These are phyloP conservation scores for Glonium stellatum DNA, from an alignment of 495 filamentous ascomycete species.

Conservation along the genomic window DNA sequence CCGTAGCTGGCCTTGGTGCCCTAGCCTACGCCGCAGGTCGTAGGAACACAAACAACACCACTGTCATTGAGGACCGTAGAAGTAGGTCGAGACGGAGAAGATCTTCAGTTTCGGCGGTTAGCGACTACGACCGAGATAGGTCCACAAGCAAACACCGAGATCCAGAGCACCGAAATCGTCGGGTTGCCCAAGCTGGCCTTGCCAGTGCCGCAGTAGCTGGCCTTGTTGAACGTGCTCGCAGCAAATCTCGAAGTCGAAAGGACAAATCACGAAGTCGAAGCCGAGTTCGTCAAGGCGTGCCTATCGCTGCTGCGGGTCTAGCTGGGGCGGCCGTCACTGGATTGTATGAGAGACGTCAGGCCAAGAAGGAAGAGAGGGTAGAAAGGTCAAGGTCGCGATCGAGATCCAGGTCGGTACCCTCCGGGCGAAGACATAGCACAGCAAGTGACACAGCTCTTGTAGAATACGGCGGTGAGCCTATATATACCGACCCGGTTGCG, in stretches of 20 bases:
- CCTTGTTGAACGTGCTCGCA: conserved; percentile 64
- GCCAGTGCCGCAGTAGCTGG: conserved; percentile 74
- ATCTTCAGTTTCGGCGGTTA: conserved; percentile 40
- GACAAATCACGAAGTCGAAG: conserved; percentile 53
- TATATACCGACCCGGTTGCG: conserved; percentile 28
- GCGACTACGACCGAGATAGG: conserved; percentile 25
- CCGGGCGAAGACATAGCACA: conserved; percentile 47
- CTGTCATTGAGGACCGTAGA: conserved; percentile 47
- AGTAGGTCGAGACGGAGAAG: conserved; percentile 63
- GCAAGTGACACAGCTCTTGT: conserved; percentile 66
- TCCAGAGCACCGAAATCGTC: conserved; percentile 57
- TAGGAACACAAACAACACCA: conserved; percentile 57
- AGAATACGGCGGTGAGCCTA: conserved; percentile 66
- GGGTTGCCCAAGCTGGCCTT: conserved; percentile 68
- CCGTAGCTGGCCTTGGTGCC: conserved; percentile 54
- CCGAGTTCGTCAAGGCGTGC: conserved; percentile 52
- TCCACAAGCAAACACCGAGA: conserved; percentile 37
- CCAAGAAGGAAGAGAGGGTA: conserved; percentile 56
- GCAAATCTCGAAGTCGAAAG: conserved; percentile 58
- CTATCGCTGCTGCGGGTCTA: conserved; percentile 66
- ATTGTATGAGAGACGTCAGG: conserved; percentile 70
- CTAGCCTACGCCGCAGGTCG: conserved; percentile 53
- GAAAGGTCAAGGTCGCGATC: conserved; percentile 44
- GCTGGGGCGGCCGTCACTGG: conserved; percentile 74
- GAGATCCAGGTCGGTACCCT: conserved; percentile 47